phyloP scores from a whole-genome alignment of 345 rosid species.

The Citrus unshiu region DNA sequence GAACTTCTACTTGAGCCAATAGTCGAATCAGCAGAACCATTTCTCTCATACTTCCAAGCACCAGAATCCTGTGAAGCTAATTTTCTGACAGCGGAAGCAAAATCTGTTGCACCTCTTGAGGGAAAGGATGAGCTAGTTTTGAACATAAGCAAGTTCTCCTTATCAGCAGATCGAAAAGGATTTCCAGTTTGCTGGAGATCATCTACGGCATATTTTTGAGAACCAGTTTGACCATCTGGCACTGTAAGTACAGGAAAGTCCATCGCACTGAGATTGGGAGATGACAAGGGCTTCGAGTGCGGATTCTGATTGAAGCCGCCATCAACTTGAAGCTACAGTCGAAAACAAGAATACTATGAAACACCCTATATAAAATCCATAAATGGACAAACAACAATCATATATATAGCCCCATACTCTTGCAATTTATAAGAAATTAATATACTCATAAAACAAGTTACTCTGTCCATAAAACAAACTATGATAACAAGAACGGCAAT shows the following conservation, averaged over 20 bases:
- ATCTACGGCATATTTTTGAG: constrained; percentile 64
- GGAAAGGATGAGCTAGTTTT: constrained; percentile 54
- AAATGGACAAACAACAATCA: background rate
- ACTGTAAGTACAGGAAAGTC: constrained; percentile 84
- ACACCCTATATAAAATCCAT: background rate
- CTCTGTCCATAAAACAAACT: background rate
- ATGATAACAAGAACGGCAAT: background rate
- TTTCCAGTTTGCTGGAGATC: constrained; percentile 61
- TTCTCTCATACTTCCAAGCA: constrained; percentile 82
- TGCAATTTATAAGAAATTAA: background rate
- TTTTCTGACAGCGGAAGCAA: constrained; percentile 93
- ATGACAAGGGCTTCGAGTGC: constrained; percentile 58
- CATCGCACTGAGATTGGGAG: constrained; percentile 70
- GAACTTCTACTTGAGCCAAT: constrained; percentile 86
- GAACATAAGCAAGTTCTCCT: constrained; percentile 71
- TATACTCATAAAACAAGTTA: background rate
- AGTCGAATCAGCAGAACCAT: constrained; percentile 63
- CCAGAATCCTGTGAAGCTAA: constrained; percentile 78
- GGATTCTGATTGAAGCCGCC: constrained; percentile 69
- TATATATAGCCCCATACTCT: background rate
- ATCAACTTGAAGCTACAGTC: constrained; percentile 87
- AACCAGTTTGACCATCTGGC: constrained; percentile 51
- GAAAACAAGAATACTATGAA: constrained; percentile 19
- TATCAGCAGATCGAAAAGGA: constrained; percentile 60
- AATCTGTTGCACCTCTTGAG: constrained; percentile 65